Evolutionary conservation across 176 grass and related monocot genomes (phyloP), one percentile per base, ranked within the genome.

Genomic region (Juncus effusus): DNA sequence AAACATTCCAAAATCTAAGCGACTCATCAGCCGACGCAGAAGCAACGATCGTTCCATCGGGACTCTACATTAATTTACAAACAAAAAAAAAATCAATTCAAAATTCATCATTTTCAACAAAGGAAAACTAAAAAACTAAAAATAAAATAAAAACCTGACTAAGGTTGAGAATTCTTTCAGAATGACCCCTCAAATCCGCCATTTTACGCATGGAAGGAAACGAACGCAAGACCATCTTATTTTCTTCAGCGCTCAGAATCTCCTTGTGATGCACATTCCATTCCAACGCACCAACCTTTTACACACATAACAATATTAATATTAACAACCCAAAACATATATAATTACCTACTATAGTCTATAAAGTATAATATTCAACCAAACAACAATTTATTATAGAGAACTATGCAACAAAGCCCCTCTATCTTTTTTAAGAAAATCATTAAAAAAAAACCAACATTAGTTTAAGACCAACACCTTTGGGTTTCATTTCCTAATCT

Each of bases 261-360:
- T 81, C 79, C 62, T 76, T 81, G 16, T 76, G 72, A 42, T 76
- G 64, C 72, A 55, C 70, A 72, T 76, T 81, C 79, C 79, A 81
- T 53, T 81, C 79, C 56, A 81, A 53, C 19, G 79, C 79, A 50
- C 72, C 74, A 6, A 81, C 64, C 79, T 81, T 42, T 56, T 1
- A 28, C 19, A 28, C 19, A 28, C 19, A 28, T 28, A 28, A 28
- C 19, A 28, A 28, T 28, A 28, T 28, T 28, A 28, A 28, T 28
- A 28, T 28, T 28, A 28, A 47, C 9, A 47, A 1, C 9, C 44
- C 9, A 47, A 47, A 47, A 47, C 44, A 47, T 6, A 28, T 28
- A 28, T 28, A 28, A 28, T 28, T 28, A 28, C 19, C 19, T 28
- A 28, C 19, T 28, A 28, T n/a, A n/a, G n/a, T n/a, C n/a, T n/a